A percentile compares a stretch with the other conserved stretches of the same genome.
Conservation (phyloP, 2,329 filamentous ascomycete species). For the Cladophialophora psammophila region DNA sequence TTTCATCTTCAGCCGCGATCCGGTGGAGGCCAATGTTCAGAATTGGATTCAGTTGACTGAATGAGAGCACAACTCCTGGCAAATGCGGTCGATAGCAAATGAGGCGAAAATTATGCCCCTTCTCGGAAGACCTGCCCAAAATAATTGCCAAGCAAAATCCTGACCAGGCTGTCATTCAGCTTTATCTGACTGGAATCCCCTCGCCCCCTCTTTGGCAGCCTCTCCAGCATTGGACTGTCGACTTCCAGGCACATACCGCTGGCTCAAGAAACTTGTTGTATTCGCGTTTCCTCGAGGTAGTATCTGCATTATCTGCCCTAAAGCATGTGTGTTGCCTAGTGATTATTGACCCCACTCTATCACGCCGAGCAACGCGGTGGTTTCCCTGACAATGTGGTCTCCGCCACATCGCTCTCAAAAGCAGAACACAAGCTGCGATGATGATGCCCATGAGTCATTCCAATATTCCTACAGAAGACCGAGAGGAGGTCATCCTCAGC, state of each 20-base stretch:
- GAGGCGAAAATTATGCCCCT: slow-evolving; percentile 2
- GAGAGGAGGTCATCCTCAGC: slow-evolving; percentile 18
- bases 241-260: not conserved
- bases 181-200: slow-evolving; percentile 8
- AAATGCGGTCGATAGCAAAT: not conserved
- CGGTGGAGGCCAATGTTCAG: not conserved
- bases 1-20: not conserved
- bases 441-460: slow-evolving; percentile 20
- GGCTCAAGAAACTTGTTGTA: not conserved
- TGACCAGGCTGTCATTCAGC: slow-evolving; percentile 22
- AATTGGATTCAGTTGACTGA: not conserved
- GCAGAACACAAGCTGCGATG: slow-evolving; percentile 5
- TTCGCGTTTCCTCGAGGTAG: slow-evolving; percentile 20
- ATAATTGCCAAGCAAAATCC: not conserved
- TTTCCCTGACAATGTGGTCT: slow-evolving; percentile 7
- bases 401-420: slow-evolving; percentile 22
- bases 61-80: not conserved
- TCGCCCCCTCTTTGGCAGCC: slow-evolving; percentile 25
- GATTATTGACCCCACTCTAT: slow-evolving; percentile 15
- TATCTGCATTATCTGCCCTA: slow-evolving; percentile 24
- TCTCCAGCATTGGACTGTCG: not conserved
- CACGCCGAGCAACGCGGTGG: slow-evolving; percentile 6
- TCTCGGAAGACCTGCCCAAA: slow-evolving; percentile 21
- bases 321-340: slow-evolving; percentile 25
- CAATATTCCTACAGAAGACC: slow-evolving; percentile 17